Base-by-base conservation (phyloP, 441 rosid species). In the Eutrema salsugineum region DNA sequence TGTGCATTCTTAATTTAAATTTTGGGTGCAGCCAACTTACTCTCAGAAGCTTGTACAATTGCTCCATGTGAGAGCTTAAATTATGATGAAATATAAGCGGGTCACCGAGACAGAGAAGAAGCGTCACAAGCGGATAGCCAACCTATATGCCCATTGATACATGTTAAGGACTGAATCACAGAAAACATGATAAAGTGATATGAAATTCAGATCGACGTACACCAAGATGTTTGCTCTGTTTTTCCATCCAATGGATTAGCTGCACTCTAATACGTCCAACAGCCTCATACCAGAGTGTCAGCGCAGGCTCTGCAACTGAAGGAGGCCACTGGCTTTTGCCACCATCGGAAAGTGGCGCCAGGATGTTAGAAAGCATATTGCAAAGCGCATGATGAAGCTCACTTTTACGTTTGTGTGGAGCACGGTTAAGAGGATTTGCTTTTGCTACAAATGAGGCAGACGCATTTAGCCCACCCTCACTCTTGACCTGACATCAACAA, bases 291-390 rank as follows among this genome's bases (percentile, higher is more conserved):
- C 99, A 96, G 63, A 96, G 81, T 39, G 88, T 82, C 72, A 96
- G 91, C 43, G 99, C 97, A 83, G 89, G 92, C 77, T 96, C 97
- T 50, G 94, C 97, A 70, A 97, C 97, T 68, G 85, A 82, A 76
- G 99, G 99, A 51, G 99, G 99, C 99, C 99, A 96, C 70, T 85
- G 99, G 83, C 87, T 79, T 86, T 91, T 96, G 53, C 97, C 97
- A 68, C 94, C 94, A 66, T 96, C 99, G 61, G 98, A 97, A 64
- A 96, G 89, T 61, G 98, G 97, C 46, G 98, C 97, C 65, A 96
- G 83, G 81, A 96, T 93, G 82, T 90, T 90, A 47, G 97, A 96
- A 73, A 96, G 98, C 98, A 96, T 96, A 81, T 87, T 93, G 86
- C 99, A 96, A 28, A 93, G 82, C 57, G 98, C 99, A 83, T 93